Evolutionary conservation across 2,329 filamentous ascomycete genomes (phyloP).

Genomic region (Ophiostoma sp.): DNA sequence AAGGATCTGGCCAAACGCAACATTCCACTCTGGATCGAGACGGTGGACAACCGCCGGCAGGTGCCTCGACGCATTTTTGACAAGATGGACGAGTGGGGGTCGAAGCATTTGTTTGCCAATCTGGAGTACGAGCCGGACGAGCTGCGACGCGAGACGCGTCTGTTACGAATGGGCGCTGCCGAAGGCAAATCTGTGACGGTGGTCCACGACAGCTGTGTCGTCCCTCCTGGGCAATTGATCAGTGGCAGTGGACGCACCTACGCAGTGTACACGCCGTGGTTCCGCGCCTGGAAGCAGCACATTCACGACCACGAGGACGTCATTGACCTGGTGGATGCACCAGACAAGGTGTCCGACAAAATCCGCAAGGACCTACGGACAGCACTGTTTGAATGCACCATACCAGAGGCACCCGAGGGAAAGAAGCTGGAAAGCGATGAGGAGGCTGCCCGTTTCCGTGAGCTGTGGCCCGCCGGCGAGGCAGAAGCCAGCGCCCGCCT

Average conservation of each 20-base stretch:
- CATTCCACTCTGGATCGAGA: constrained; percentile 77
- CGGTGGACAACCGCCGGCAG: constrained; percentile 59
- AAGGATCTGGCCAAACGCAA: constrained; percentile 67
- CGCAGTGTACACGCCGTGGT: constrained; percentile 84
- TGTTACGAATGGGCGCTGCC: constrained; percentile 62
- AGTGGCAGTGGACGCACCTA: constrained; percentile 76
- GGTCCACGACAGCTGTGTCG: constrained; percentile 79
- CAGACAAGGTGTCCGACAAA: constrained; percentile 52
- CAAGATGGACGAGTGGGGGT: constrained; percentile 70
- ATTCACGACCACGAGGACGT: constrained; percentile 69
- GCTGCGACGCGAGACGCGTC: constrained; percentile 69
- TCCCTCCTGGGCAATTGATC: constrained; percentile 67
- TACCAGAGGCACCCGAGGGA: constrained; percentile 63
- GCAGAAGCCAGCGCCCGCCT: constrained; percentile 64
- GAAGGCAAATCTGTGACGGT: constrained; percentile 69
- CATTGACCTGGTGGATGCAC: constrained; percentile 61
- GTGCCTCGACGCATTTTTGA: constrained; percentile 63
- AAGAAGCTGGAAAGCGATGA: constrained; percentile 63
- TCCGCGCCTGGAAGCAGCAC: constrained; percentile 70
- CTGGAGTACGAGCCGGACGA: constrained; percentile 93
- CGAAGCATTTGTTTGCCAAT: constrained; percentile 75
- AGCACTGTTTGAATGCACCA: constrained; percentile 57
- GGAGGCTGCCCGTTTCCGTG: constrained; percentile 53
- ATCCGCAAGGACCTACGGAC: constrained; percentile 47
- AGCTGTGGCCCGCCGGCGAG: constrained; percentile 60